Evolutionary conservation across 169 alveolate species (phyloP).

Genomic region (Amoebophrya sp.): DNA sequence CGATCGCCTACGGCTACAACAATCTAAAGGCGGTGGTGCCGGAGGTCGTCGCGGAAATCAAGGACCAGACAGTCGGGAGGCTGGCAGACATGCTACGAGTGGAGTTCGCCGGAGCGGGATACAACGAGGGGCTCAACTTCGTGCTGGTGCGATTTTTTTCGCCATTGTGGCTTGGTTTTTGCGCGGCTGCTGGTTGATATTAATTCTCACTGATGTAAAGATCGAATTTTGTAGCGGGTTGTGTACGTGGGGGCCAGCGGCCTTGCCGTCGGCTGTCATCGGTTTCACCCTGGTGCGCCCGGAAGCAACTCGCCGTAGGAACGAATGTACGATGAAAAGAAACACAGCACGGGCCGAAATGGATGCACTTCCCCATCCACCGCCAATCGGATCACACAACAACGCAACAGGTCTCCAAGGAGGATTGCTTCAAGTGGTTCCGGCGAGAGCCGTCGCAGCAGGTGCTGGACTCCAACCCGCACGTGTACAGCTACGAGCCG

Average conservation of each 20-base stretch:
- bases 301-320: too few species aligned
- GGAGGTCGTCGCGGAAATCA: constrained; percentile 37
- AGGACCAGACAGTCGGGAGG: constrained; percentile 17
- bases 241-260: too few species aligned
- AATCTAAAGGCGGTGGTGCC: constrained; percentile 20
- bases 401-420: background rate
- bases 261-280: too few species aligned
- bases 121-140: constrained; percentile 2
- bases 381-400: background rate
- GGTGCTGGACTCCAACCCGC: background rate
- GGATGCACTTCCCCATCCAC: background rate
- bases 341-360: background rate
- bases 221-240: too few species aligned
- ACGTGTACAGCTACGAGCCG: background rate
- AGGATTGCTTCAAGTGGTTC: constrained; percentile 3
- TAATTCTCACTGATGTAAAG: background rate
- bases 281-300: too few species aligned
- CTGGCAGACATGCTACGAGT: background rate
- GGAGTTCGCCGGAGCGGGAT: background rate
- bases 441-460: background rate
- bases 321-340: background rate
- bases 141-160: background rate
- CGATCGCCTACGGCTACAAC: constrained; percentile 67
- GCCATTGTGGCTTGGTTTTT: too few species aligned
- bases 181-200: constrained; percentile 29